Base-by-base conservation (phyloP, 2,329 filamentous ascomycete genomes). In the Calonectria multiphialidica region DNA sequence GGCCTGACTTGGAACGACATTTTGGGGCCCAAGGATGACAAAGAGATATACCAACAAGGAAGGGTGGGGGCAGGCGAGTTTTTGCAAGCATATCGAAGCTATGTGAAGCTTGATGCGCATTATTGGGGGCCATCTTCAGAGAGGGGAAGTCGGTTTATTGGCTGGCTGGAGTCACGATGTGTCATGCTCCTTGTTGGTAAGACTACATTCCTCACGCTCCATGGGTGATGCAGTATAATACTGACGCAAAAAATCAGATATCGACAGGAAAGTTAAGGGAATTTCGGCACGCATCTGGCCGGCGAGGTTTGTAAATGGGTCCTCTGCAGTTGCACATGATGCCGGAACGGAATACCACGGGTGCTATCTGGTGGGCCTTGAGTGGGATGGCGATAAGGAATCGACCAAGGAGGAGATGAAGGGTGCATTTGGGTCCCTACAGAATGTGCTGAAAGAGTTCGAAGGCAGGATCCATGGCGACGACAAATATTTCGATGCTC, bases 131-230 rank as follows among this genome's bases (percentile, higher is more conserved):
- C 87, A 8, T 90, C 90, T 2, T 82, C 87, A 1, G 82, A 86
- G 1, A 90, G 88, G 66, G 89, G 90, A 1, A 88, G 87, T 23
- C 83, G 85, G 15, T 87, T 92, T 59, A 83, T 93, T 0, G 90
- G 90, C 13, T 93, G 91, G 91, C 80, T 93, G 2, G 91, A 93
- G 76, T 92, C 90, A 9, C 86, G 89, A 67, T 91, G 88, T 67
- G 85, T 90, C 2, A 83, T 86, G 70, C 82, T 93, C 40, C 85
- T 93, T 23, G 88, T 90, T 72, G 89, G 90, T 90, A 82, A 82
- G 76, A 33, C 30, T 18, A 9, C 15, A 7, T 12, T 21, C 30
- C 10, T 50, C 10, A 12, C 9, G n/a, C 35, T 6, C 16, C 6
- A 21, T 35, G 23, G 21, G n/a, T 16, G 6, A 37, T 40, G 15